Percentiles rank a stretch among this genome's conserved stretches.
phyloP scores from a whole-genome alignment of 441 rosid genomes.

The Capsella rubella region DNA sequence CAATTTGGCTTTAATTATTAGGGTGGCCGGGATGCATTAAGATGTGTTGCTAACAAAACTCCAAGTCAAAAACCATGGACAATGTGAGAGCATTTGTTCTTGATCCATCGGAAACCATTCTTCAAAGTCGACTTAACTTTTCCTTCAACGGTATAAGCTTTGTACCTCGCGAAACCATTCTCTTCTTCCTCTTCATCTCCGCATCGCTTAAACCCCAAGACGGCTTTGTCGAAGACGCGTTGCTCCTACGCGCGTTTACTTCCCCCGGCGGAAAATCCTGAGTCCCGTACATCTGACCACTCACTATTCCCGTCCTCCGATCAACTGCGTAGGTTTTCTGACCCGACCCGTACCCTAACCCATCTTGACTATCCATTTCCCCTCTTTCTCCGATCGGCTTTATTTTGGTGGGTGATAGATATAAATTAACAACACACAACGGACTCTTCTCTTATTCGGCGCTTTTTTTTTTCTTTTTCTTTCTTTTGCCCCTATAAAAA shows the following conservation, averaged over 20 bases:
- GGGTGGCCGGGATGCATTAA: background rate
- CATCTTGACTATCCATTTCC: constrained; percentile 49
- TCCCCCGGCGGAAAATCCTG: constrained; percentile 34
- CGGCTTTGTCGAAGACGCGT: constrained; percentile 42
- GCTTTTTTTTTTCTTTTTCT: too few relatives aligned
- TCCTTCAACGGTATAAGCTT: constrained; percentile 74
- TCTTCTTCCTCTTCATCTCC: constrained; percentile 77
- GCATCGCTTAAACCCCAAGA: constrained; percentile 69
- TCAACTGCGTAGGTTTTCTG: constrained; percentile 40
- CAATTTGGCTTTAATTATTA: too few relatives aligned
- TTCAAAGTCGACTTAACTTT: constrained; percentile 65
- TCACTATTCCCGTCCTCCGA: constrained; percentile 62
- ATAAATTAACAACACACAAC: too few relatives aligned
- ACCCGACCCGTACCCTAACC: constrained; percentile 44
- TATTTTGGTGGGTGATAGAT: too few relatives aligned
- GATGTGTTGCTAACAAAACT: constrained; percentile 60
- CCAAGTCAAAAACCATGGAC: constrained; percentile 53
- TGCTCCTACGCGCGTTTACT: constrained; percentile 38
- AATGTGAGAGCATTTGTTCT: constrained; percentile 66
- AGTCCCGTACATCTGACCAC: constrained; percentile 58
- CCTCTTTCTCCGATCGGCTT: background rate
- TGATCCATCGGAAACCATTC: constrained; percentile 79
- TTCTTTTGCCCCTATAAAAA: too few relatives aligned
- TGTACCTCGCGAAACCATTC: constrained; percentile 68
- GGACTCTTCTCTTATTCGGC: too few relatives aligned